Percentiles rank a stretch among this genome's conserved stretches.
phyloP scores from a whole-genome alignment of 1,139 yeast species.

The Taphrina flavorubra region DNA sequence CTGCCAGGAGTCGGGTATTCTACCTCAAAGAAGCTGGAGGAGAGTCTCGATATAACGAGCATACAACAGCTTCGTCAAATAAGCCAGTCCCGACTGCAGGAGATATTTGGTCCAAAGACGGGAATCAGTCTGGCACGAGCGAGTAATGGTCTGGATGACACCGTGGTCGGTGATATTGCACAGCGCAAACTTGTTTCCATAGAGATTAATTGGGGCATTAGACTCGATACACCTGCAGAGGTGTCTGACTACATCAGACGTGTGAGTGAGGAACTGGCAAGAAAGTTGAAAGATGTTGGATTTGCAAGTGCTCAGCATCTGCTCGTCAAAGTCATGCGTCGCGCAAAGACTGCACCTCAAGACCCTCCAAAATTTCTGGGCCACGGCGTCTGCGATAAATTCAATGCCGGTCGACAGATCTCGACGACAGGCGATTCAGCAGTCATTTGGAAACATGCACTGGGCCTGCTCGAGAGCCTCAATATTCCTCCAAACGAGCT shows the following conservation, averaged over 20 bases:
- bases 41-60: conserved; percentile 48
- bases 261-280: conserved; percentile 65
- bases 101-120: conserved; percentile 68
- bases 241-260: conserved; percentile 67
- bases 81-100: conserved; percentile 54
- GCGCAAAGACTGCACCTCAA: conserved; percentile 70
- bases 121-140: conserved; percentile 68
- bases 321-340: conserved; percentile 67
- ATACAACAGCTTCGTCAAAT: conserved; percentile 56
- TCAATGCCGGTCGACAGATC: conserved; percentile 53
- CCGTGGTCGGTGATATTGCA: conserved; percentile 58
- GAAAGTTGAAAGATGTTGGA: conserved; percentile 59
- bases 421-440: conserved; percentile 51
- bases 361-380: conserved; percentile 82
- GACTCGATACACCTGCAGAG: conserved; percentile 67
- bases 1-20: conserved; percentile 88
- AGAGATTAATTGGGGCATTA: conserved; percentile 89
- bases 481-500: conserved; percentile 70
- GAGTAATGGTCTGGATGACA: conserved; percentile 70
- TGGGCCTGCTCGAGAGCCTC: conserved; percentile 62
- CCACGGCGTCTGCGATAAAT: conserved; percentile 75
- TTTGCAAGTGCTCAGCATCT: conserved; percentile 62
- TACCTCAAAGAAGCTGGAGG: conserved; percentile 57
- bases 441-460: conserved; percentile 65
- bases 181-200: conserved; percentile 79